Evolutionary conservation across 768 basidiomycete species (phyloP), one percentile per base, ranked within the genome.

Genomic region (Agaricus sinodeliciosus): DNA sequence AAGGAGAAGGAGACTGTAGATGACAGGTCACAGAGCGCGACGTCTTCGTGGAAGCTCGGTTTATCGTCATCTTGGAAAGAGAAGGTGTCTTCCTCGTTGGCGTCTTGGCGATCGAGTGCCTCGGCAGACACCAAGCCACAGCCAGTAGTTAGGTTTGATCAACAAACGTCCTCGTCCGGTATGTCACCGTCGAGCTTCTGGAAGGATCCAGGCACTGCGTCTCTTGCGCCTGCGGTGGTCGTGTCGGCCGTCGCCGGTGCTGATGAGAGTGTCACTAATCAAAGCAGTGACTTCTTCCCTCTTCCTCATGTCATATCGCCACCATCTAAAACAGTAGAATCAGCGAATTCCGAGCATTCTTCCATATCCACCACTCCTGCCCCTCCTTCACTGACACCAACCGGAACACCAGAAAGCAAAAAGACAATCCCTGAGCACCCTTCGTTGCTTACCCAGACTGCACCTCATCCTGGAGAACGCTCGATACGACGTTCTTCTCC

Each of bases 371-470:
- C 67, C 7, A 76, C 76, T 0, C 62, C 62, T 44, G 67, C 63
- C 18, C 67, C 65, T 44, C 72, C 76, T 4, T 76, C 77, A 18
- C 75, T 75, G 13, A 67, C 60, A 8, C 31, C 31, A 31, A 31
- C 31, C 6, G 65, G 64, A 8, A 72, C 72, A 1, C 63, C 68
- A 49, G 28, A 51, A 35, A 16, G 57, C 53, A 55, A 56, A 37
- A 58, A 57, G 37, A 26, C 57, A 22, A 60, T 57, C 44, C 50
- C 60, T 48, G 64, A 64, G 25, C 71, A 67, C 22, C 72, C 76
- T 18, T 85, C 83, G 13, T 71, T 85, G 22, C 74, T 85, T 35
- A 81, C 81, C n/a, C 81, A 78, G 57, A 84, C 83, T 7, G 84
- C 84, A 3, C 82, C 82, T 26, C 60, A 36, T 65, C n/a, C 57